phyloP scores from a whole-genome alignment of 2,329 filamentous ascomycete genomes.

The Dothistroma septosporum region DNA sequence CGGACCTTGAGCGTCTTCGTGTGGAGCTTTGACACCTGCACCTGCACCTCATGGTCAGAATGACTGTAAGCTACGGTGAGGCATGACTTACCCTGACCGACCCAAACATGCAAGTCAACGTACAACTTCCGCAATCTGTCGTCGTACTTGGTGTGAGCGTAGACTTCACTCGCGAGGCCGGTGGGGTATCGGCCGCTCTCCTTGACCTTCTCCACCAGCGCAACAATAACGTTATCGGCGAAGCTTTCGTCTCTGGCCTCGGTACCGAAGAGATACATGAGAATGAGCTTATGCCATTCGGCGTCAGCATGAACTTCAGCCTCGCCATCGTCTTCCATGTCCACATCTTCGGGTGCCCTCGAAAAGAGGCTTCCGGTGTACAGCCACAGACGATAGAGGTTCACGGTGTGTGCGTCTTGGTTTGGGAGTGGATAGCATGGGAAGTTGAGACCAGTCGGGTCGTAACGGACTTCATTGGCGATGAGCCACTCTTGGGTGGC shows the following conservation, averaged over 20 bases:
- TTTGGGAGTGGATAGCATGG: conserved; percentile 13
- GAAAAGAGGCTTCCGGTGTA: conserved; percentile 22
- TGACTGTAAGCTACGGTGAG: background rate
- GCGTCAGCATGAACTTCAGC: conserved; percentile 11
- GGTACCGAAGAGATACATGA: conserved; percentile 27
- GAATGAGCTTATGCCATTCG: conserved; percentile 22
- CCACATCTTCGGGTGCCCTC: conserved; percentile 11
- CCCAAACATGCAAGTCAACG: conserved; percentile 26
- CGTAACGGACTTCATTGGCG: background rate
- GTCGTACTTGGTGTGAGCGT: conserved; percentile 5
- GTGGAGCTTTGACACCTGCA: conserved; percentile 8
- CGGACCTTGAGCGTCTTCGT: conserved; percentile 21
- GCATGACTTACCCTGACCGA: conserved; percentile 13
- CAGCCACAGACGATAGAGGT: conserved; percentile 24
- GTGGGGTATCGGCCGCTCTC: conserved; percentile 17
- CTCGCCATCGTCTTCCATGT: conserved; percentile 10
- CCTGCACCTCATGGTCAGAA: conserved; percentile 3
- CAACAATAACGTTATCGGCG: conserved; percentile 25
- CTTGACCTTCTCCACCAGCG: conserved; percentile 21
- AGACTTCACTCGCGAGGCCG: conserved; percentile 22
- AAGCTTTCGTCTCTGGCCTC: conserved; percentile 26
- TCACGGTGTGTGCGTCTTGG: conserved; percentile 15
- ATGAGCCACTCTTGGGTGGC: conserved; percentile 9
- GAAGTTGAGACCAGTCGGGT: background rate
- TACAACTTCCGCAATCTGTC: conserved; percentile 21